Percentiles rank a stretch among this genome's conserved stretches.
Conservation (phyloP, 495 filamentous ascomycete genomes). For the Staphylotrichum longicolle region DNA sequence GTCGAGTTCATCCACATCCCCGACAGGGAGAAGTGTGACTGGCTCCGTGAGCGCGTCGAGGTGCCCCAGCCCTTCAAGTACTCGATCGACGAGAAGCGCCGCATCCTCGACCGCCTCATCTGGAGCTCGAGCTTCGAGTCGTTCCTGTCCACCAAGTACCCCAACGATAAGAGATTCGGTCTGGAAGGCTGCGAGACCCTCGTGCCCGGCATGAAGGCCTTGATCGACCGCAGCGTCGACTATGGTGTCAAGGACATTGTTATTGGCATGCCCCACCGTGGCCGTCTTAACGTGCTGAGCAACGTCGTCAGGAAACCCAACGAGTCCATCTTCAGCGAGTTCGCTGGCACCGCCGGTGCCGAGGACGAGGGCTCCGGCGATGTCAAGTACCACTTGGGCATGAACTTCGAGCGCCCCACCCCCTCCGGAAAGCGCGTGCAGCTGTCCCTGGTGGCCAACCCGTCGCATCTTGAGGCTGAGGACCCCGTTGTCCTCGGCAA, state of each 20-base stretch:
- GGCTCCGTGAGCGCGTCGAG: constrained; percentile 92
- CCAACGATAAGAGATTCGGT: constrained; percentile 99
- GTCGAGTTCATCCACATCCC: constrained; percentile 99
- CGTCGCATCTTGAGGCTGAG: constrained; percentile 96
- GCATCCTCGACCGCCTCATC: constrained; percentile 94
- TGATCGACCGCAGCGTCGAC: constrained; percentile 97
- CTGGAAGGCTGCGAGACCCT: constrained; percentile 94
- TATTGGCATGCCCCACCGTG: constrained; percentile 99
- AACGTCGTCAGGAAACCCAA: constrained; percentile 99
- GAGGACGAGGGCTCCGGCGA: constrained; percentile 96
- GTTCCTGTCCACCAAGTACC: constrained; percentile 95
- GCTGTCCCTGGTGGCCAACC: constrained; percentile 96
- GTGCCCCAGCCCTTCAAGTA: constrained; percentile 93
- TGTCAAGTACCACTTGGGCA: constrained; percentile 98
- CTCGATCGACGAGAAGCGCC: constrained; percentile 92
- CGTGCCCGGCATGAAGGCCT: constrained; percentile 97
- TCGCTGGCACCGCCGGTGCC: constrained; percentile 82
- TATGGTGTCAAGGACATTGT: constrained; percentile 98
- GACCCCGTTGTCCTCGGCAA: constrained; percentile 97
- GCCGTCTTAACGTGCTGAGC: constrained; percentile 94
- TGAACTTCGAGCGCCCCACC: constrained; percentile 99
- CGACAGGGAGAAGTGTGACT: constrained; percentile 95
- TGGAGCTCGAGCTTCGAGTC: constrained; percentile 96
- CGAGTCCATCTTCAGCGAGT: constrained; percentile 99
- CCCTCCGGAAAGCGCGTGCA: constrained; percentile 98